Conservation (phyloP, 1,284 basidiomycete species). For the Heterobasidion annosum region DNA sequence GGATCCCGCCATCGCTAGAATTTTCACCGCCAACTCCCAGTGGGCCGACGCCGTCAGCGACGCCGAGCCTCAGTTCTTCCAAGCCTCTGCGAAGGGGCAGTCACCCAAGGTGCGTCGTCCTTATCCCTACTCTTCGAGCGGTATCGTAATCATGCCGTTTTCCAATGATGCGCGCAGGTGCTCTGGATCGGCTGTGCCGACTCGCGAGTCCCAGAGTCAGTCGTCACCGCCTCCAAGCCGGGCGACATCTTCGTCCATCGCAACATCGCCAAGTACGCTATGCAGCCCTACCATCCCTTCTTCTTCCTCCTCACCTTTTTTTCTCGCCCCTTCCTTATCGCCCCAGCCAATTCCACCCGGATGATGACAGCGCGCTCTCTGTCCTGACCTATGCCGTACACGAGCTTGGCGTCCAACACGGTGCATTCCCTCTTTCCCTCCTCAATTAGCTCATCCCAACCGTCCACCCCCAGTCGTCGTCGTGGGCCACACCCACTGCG, state of each 20-base stretch:
- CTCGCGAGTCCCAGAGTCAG: slow-evolving; percentile 35
- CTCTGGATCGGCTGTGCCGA: slow-evolving; percentile 53
- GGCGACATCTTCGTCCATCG: slow-evolving; percentile 43
- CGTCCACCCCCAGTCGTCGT: slow-evolving; percentile 49
- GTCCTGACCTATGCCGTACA: slow-evolving; percentile 80
- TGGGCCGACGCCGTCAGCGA: slow-evolving; percentile 53
- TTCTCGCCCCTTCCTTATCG: neutral
- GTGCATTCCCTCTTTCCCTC: slow-evolving; percentile 36
- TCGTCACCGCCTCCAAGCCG: slow-evolving; percentile 26
- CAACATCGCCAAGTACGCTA: slow-evolving; percentile 39
- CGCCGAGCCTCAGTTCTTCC: slow-evolving; percentile 59
- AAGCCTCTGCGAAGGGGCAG: slow-evolving; percentile 55
- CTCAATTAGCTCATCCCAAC: slow-evolving; percentile 17
- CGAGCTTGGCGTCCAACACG: slow-evolving; percentile 75
- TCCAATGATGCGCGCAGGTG: slow-evolving; percentile 17
- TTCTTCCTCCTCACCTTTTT: neutral
- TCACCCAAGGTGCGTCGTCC: slow-evolving; percentile 47
- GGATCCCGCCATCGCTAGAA: slow-evolving; percentile 26
- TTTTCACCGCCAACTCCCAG: slow-evolving; percentile 47
- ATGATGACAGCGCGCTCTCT: slow-evolving; percentile 73
- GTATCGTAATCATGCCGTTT: neutral
- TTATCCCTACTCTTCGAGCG: neutral
- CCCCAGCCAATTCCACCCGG: slow-evolving; percentile 60
- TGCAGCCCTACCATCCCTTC: neutral
- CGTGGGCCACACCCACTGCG: slow-evolving; percentile 78